Evolutionary conservation across 495 filamentous ascomycete genomes (phyloP), one percentile per base, ranked within the genome.

Genomic region (Platismatia glauca): DNA sequence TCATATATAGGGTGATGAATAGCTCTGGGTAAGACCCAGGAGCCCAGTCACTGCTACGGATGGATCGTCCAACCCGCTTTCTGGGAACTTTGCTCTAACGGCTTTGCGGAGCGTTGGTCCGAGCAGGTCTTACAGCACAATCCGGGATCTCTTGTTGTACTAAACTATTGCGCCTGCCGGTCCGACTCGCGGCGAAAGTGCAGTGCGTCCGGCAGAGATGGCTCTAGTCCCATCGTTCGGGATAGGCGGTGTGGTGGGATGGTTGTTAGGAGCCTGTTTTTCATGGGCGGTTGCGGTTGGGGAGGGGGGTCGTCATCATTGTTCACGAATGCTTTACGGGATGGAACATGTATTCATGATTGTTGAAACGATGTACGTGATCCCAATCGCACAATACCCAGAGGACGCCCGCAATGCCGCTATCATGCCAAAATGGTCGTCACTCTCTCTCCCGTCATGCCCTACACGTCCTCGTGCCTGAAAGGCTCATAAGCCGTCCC

Each of bases 401-500:
- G 13, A 31, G 55, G 56, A 55, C 50, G 52, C 60, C 50, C 18
- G 37, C n/a, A n/a, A 62, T 62, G 60, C 60, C 60, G 60, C 60
- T 55, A n/a, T 29, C 13, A 29, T 43, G 33, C 35, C 31, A 63
- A 39, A 0, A 31, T 11, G 41, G n/a, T 41, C 46, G 33, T 29
- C n/a, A 43, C 6, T 5, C 7, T 33, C 22, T 5, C 9, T 24
- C 22, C 34, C 27, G 13, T 44, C 34, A 27, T 8, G 1, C 31
- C n/a, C 39, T 55, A 65, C 8, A 57, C 61, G 41, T 61, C 59
- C 29, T 57, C 55, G 59, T 74, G 72, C 66, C 75, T 74, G 57
- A 71, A 77, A 18, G 76, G 76, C 69, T 77, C 76, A 69, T 74
- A 78, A 18, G 71, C 75, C 52, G 65, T 70, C n/a, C 58, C 62